phyloP scores from a whole-genome alignment of 1,284 basidiomycete species.

The Apiotrichum gracile region DNA sequence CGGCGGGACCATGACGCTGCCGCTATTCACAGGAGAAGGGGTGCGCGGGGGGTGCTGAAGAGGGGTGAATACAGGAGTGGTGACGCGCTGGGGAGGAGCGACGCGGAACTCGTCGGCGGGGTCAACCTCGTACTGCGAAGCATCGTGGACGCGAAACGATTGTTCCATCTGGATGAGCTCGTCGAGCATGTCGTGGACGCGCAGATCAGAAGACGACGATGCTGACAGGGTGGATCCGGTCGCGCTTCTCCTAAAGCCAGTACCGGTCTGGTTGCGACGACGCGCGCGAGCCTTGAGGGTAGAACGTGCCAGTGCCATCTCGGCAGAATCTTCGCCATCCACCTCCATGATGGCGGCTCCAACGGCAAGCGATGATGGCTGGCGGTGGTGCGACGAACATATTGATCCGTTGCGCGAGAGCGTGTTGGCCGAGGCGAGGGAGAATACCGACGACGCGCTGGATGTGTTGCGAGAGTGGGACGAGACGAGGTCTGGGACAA shows the following conservation, averaged over 20 bases:
- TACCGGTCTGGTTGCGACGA: background rate
- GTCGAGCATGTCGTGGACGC: slow-evolving; percentile 44
- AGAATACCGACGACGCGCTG: slow-evolving; percentile 26
- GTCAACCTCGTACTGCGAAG: slow-evolving; percentile 10
- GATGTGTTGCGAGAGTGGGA: slow-evolving; percentile 34
- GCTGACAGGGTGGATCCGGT: no score
- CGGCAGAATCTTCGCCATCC: slow-evolving; percentile 25
- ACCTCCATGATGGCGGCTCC: slow-evolving; percentile 39
- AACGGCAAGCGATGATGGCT: slow-evolving; percentile 23
- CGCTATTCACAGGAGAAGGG: slow-evolving; percentile 25
- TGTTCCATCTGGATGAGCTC: slow-evolving; percentile 48
- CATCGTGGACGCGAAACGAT: slow-evolving; percentile 35
- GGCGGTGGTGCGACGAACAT: slow-evolving; percentile 21
- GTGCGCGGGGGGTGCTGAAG: slow-evolving; percentile 32
- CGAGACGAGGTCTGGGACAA: slow-evolving; percentile 31
- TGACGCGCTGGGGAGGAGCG: slow-evolving; percentile 6
- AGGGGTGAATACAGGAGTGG: slow-evolving; percentile 22
- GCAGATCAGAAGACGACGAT: slow-evolving; percentile 1
- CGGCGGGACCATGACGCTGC: slow-evolving; percentile 12
- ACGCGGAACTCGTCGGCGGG: background rate
- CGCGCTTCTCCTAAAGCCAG: slow-evolving; percentile 17
- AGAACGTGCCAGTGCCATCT: background rate
- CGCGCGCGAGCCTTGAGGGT: slow-evolving; percentile 11
- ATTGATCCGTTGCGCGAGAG: slow-evolving; percentile 33
- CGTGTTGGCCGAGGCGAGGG: slow-evolving; percentile 22